These are phyloP conservation scores for Amanita molliuscula DNA, from an alignment of 768 basidiomycete genomes.

Conservation along the genomic window DNA sequence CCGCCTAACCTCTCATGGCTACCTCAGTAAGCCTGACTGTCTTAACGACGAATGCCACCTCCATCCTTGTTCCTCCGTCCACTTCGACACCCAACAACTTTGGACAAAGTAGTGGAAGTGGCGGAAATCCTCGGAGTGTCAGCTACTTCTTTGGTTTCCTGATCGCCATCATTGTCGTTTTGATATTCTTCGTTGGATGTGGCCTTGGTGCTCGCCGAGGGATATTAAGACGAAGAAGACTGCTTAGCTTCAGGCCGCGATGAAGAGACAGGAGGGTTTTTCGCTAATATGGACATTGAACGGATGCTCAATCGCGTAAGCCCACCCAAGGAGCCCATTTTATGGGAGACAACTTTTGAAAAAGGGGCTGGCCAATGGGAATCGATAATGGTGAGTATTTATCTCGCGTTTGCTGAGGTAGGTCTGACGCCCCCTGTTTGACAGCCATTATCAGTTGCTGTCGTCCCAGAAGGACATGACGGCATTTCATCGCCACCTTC, in stretches of 20 bases:
- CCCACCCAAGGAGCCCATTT: constrained; percentile 8
- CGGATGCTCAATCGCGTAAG: neutral
- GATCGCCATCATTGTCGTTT: constrained; percentile 34
- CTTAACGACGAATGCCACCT: neutral
- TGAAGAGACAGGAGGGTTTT: constrained; percentile 9
- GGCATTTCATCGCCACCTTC: neutral
- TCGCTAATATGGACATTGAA: neutral
- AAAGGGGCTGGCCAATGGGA: constrained; percentile 6
- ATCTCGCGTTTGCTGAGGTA: neutral
- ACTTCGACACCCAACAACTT: neutral
- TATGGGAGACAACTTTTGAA: constrained; percentile 11
- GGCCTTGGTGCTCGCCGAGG: constrained; percentile 38
- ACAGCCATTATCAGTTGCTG: constrained; percentile 10
- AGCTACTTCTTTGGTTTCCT: constrained; percentile 45
- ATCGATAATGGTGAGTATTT: constrained; percentile 10
- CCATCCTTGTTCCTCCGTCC: neutral
- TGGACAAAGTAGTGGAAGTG: neutral
- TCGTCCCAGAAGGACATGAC: neutral
- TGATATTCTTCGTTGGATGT: constrained; percentile 42
- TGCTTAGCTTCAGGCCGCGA: constrained; percentile 12
- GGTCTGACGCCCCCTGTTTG: neutral
- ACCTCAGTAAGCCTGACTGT: neutral
- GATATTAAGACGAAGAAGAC: constrained; percentile 16
- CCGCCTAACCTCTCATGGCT: neutral
- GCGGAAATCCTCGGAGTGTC: constrained; percentile 20